Evolutionary conservation across 306 rosid species (phyloP), one percentile per base, ranked within the genome.

Genomic region (Heteromeles arbutifolia): DNA sequence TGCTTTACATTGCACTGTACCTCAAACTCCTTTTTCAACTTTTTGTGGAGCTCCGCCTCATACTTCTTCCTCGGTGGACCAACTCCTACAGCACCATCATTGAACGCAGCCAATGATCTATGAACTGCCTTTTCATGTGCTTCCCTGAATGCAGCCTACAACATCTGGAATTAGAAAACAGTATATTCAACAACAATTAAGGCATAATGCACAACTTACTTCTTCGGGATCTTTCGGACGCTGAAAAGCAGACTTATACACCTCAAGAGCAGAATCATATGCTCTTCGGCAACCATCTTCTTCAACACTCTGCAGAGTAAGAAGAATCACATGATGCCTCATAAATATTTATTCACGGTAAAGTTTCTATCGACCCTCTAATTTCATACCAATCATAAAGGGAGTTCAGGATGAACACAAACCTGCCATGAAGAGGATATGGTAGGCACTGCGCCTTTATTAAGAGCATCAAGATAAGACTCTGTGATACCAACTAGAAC

Each of bases 341-440:
- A 9, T 8, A 52, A 34, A 13, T 4, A 19, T 31, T 31, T 53
- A 39, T n/a, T 72, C 37, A 62, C 26, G 8, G 15, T 71, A 8
- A 68, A 68, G 52, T 39, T 24, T 43, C 44, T 32, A 32, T 65
- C 28, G 18, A 71, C 15, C 50, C 48, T 31, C 65, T n/a, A 57
- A 48, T 48, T 48, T 48, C 18, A 72, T 1, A 53, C 2, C 14
- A 29, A 67, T 34, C 3, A 57, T 7, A 18, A 69, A 14, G 77
- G 56, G n/a, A 65, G 53, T 62, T 79, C 28, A 67, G 22, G 31
- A 64, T 25, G 34, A n/a, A 63, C 11, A 86, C 82, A 57, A 70
- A 90, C 99, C 99, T 96, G 98, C 99, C 99, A 96, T 25, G 99
- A 92, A 76, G 98, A 96, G 73, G 95, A 83, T 84, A 96, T 92